Conservation (phyloP, 1,139 yeast species). For the Nadsonia starkeyi-henricii region DNA sequence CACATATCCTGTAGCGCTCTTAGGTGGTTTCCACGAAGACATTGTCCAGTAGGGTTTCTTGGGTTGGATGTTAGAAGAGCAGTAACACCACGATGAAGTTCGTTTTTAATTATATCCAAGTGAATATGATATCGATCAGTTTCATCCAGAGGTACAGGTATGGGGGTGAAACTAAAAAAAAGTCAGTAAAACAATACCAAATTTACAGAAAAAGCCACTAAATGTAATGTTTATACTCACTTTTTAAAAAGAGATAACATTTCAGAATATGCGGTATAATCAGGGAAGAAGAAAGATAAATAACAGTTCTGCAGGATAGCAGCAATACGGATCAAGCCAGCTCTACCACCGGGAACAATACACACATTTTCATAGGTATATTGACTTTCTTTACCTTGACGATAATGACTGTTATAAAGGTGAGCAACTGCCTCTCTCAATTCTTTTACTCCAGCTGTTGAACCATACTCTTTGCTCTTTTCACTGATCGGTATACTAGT, state of each 20-base stretch:
- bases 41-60: constrained; percentile 53
- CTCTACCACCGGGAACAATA: constrained; percentile 59
- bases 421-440: constrained; percentile 51
- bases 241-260: constrained; percentile 54
- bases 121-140: constrained; percentile 48
- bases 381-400: constrained; percentile 36
- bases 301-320: constrained; percentile 50
- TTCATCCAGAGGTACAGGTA: constrained; percentile 52
- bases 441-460: constrained; percentile 48
- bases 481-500: constrained; percentile 38
- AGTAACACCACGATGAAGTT: constrained; percentile 47
- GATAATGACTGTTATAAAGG: constrained; percentile 43
- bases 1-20: constrained; percentile 42
- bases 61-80: constrained; percentile 53
- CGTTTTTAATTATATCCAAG: constrained; percentile 40
- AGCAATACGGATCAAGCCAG: constrained; percentile 54
- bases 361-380: constrained; percentile 55
- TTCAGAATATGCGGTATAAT: constrained; percentile 61
- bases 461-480: constrained; percentile 45
- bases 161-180: constrained; percentile 35
- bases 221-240: constrained; percentile 8
- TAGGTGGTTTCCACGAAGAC: constrained; percentile 40
- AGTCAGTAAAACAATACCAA: background rate
- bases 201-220: background rate
- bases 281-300: constrained; percentile 51